phyloP scores from a whole-genome alignment of 495 filamentous ascomycete species.

The Aspergillus olivimuriae region DNA sequence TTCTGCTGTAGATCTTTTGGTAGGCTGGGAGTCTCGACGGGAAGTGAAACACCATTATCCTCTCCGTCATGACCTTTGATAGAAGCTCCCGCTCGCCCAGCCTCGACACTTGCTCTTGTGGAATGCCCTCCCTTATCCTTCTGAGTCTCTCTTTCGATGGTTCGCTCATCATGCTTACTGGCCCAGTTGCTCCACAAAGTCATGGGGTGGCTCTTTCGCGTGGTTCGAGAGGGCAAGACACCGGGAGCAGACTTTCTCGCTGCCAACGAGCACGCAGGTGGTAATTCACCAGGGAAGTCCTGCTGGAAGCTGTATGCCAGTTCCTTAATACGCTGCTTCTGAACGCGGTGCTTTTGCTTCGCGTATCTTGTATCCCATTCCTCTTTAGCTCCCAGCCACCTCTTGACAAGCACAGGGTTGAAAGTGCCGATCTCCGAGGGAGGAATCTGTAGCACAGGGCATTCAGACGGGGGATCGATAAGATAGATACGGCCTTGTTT shows the following conservation, averaged over 20 bases:
- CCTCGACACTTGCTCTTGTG: constrained; percentile 27
- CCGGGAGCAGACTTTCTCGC: constrained; percentile 53
- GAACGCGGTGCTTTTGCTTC: constrained; percentile 58
- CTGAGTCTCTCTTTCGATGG: constrained; percentile 47
- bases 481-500: constrained; percentile 65
- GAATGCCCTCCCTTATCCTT: constrained; percentile 19
- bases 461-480: constrained; percentile 53
- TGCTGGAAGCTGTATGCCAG: constrained; percentile 64
- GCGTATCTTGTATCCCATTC: constrained; percentile 67
- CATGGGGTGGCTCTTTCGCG: constrained; percentile 62
- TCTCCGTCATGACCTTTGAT: constrained; percentile 14
- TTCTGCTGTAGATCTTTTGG: neutral
- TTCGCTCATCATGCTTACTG: constrained; percentile 76
- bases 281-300: constrained; percentile 63
- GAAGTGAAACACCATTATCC: neutral
- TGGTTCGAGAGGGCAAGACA: constrained; percentile 44
- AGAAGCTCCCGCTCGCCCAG: constrained; percentile 29
- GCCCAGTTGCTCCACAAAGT: constrained; percentile 80
- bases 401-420: constrained; percentile 70
- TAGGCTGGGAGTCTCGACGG: neutral
- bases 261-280: constrained; percentile 77
- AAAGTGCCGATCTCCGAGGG: constrained; percentile 65
- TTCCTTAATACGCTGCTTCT: constrained; percentile 63
- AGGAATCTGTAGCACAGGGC: constrained; percentile 56
- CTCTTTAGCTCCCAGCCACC: constrained; percentile 69